Conservation (phyloP, 306 rosid species). For the Albizia julibrissin region DNA sequence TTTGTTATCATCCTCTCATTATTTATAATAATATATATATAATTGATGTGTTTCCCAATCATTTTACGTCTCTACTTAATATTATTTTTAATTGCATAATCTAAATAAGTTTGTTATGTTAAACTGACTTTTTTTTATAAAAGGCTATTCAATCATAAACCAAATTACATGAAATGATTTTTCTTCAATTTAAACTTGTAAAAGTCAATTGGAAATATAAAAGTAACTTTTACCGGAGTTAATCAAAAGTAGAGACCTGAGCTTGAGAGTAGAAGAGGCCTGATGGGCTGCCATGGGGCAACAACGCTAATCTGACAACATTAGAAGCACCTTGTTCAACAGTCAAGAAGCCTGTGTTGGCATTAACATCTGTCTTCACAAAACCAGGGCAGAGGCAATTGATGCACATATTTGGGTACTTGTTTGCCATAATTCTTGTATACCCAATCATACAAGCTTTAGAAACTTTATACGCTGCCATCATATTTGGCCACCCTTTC, state of each 20-base stretch:
- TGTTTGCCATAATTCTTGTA: conserved; percentile 45
- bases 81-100: too few relatives aligned
- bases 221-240: too few relatives aligned
- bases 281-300: conserved; percentile 24
- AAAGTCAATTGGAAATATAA: too few relatives aligned
- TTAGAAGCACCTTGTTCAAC: conserved; percentile 39
- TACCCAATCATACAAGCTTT: conserved; percentile 42
- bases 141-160: too few relatives aligned
- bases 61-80: too few relatives aligned
- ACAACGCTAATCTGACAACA: conserved; percentile 32
- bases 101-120: too few relatives aligned
- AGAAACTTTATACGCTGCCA: conserved; percentile 21
- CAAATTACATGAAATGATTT: too few relatives aligned
- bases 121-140: too few relatives aligned
- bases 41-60: too few relatives aligned
- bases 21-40: too few relatives aligned
- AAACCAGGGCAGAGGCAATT: conserved; percentile 45
- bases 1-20: too few relatives aligned
- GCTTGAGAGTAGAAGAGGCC: conserved; percentile 16
- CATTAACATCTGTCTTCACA: conserved; percentile 39
- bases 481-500: conserved; percentile 9
- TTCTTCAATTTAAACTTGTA: too few relatives aligned
- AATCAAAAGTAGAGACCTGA: background rate
- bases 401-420: conserved; percentile 25
- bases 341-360: conserved; percentile 15